These are phyloP conservation scores for Populus hybrid DNA, from an alignment of 441 rosid species.

Conservation along the genomic window DNA sequence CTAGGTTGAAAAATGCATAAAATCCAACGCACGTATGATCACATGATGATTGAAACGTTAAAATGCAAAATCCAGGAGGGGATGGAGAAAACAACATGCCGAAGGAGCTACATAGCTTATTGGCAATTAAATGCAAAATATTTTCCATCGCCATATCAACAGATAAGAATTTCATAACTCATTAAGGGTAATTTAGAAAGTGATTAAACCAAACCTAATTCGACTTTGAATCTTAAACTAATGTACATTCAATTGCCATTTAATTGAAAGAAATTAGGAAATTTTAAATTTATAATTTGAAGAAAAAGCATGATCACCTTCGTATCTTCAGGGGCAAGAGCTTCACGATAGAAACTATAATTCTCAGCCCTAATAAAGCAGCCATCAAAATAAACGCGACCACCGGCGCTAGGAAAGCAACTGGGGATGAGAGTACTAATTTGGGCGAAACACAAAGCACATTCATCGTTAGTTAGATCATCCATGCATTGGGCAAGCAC, in stretches of 20 bases:
- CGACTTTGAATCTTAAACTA: too few species aligned
- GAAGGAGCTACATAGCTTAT: background rate
- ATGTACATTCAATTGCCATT: too few species aligned
- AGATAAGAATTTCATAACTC: too few species aligned
- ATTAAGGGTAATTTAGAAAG: background rate
- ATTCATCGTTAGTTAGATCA: constrained; percentile 43
- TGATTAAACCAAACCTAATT: too few species aligned
- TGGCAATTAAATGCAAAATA: background rate
- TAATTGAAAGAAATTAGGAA: background rate
- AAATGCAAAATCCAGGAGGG: background rate
- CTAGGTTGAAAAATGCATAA: background rate
- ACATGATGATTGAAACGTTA: background rate
- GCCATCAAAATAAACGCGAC: constrained; percentile 51
- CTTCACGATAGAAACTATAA: constrained; percentile 41
- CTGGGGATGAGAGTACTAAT: constrained; percentile 30
- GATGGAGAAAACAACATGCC: background rate
- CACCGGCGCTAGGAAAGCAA: constrained; percentile 48
- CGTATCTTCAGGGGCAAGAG: constrained; percentile 25
- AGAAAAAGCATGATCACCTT: constrained; percentile 23
- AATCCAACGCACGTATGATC: too few species aligned
- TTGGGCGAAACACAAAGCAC: constrained; percentile 36
- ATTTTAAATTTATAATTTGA: too few species aligned
- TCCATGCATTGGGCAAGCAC: constrained; percentile 47
- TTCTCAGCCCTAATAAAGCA: constrained; percentile 50
- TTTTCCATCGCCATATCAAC: background rate